These are phyloP conservation scores for Candida coleopterorum DNA, from an alignment of 805 yeast genomes.

Conservation along the genomic window DNA sequence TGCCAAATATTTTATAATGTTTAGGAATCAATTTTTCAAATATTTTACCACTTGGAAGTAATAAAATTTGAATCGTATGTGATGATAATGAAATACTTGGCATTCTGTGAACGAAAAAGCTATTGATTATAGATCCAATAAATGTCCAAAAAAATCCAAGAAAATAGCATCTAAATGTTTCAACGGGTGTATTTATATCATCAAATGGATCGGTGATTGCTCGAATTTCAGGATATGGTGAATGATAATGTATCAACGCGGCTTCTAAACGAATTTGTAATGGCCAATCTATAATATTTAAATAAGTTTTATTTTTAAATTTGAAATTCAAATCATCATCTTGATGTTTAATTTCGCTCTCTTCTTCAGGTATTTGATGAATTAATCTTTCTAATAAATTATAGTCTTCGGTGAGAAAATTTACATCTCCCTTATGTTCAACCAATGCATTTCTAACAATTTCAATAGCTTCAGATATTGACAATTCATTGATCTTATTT, in stretches of 20 bases:
- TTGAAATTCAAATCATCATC: no score
- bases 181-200: conserved; percentile 27
- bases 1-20: conserved; percentile 20
- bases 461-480: conserved; percentile 20
- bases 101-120: conserved; percentile 38
- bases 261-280: conserved; percentile 35
- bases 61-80: conserved; percentile 36
- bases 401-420: conserved; percentile 33
- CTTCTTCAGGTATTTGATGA: conserved; percentile 15
- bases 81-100: conserved; percentile 32
- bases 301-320: conserved; percentile 18
- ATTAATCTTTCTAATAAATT: conserved; percentile 25
- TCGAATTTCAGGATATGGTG: conserved; percentile 39
- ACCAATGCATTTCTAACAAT: conserved; percentile 33
- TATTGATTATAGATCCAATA: conserved; percentile 36
- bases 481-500: conserved; percentile 21
- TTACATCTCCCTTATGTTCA: conserved; percentile 32
- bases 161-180: conserved; percentile 36
- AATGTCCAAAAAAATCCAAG: conserved; percentile 39
- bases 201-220: conserved; percentile 37
- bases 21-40: conserved; percentile 34
- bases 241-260: conserved; percentile 31
- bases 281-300: conserved; percentile 27
- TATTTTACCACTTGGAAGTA: conserved; percentile 35
- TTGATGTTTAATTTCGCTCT: conserved; percentile 10